Conservation (phyloP, 257 asterid species). For the Knoxia roxburghii region DNA sequence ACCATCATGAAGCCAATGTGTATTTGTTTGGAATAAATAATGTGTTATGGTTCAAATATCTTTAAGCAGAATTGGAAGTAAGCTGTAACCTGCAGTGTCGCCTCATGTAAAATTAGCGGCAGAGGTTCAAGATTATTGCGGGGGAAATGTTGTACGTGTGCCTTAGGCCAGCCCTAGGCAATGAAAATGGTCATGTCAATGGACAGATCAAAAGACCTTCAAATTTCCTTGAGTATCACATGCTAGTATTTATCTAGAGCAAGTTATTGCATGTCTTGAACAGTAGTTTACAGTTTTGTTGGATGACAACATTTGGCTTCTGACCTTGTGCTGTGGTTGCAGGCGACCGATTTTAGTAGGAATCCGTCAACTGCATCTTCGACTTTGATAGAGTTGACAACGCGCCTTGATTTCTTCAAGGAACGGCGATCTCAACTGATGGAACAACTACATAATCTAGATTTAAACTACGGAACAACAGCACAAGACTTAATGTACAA, state of each 20-base stretch:
- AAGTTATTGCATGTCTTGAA: background rate
- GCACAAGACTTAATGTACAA: conserved; percentile 61
- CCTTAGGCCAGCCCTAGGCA: background rate
- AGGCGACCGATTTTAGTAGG: conserved; percentile 56
- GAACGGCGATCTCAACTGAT: conserved; percentile 95
- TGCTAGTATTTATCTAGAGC: too few species aligned
- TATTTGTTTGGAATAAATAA: background rate
- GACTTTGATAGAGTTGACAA: conserved; percentile 74
- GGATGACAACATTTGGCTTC: conserved; percentile 1
- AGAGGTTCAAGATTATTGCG: background rate
- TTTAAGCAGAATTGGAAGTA: background rate
- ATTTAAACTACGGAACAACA: conserved; percentile 56
- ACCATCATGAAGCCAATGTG: background rate
- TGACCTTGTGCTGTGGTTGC: conserved; percentile 5
- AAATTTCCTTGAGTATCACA: background rate
- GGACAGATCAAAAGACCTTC: background rate
- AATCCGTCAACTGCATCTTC: conserved; percentile 62
- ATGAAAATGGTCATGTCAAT: too few species aligned
- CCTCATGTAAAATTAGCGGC: background rate
- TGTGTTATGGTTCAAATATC: background rate
- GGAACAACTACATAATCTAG: conserved; percentile 91
- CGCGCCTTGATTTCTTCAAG: conserved; percentile 91
- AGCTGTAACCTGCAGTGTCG: background rate
- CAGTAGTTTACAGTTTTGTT: background rate
- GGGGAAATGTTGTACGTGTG: too few species aligned